Evolutionary conservation across 495 filamentous ascomycete genomes (phyloP).

Genomic region (Trypethelium eluteriae): DNA sequence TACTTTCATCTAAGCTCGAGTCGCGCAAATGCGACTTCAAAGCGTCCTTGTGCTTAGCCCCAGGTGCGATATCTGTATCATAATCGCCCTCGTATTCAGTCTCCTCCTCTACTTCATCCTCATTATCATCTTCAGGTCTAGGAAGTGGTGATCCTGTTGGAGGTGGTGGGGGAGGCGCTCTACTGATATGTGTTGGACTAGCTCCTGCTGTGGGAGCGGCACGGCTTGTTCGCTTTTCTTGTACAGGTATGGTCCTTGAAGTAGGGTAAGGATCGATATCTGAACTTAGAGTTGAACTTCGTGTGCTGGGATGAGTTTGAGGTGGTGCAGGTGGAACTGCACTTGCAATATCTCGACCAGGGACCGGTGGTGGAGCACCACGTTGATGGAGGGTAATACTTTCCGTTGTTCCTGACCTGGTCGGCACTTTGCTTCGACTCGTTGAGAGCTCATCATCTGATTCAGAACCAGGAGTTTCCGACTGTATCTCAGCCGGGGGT

Average conservation of each 20-base stretch:
- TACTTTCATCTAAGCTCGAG: constrained; percentile 58
- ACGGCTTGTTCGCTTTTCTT: constrained; percentile 44
- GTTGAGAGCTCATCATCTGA: constrained; percentile 92
- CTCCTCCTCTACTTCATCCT: constrained; percentile 60
- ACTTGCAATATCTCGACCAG: constrained; percentile 27
- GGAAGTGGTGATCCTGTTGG: constrained; percentile 47
- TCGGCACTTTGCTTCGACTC: constrained; percentile 44
- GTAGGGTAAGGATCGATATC: constrained; percentile 43
- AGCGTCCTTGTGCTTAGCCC: constrained; percentile 83
- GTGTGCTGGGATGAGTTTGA: constrained; percentile 25
- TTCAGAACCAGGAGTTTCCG: constrained; percentile 71
- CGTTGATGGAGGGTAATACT: constrained; percentile 37
- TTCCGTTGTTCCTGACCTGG: constrained; percentile 41
- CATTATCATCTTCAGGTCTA: constrained; percentile 41
- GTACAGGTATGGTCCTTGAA: constrained; percentile 27
- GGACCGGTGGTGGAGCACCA: constrained; percentile 38
- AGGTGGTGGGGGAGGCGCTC: constrained; percentile 78
- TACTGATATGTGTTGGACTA: constrained; percentile 49
- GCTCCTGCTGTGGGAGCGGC: constrained; percentile 42
- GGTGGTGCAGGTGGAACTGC: constrained; percentile 37
- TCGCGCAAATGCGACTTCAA: constrained; percentile 74
- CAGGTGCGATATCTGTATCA: constrained; percentile 91
- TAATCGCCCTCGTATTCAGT: constrained; percentile 98
- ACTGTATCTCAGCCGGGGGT: constrained; percentile 48
- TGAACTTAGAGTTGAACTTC: constrained; percentile 14